Percentiles rank a stretch among this genome's conserved stretches.
phyloP scores from a whole-genome alignment of 139 green algal genomes.

The Parachlorella kessleri region DNA sequence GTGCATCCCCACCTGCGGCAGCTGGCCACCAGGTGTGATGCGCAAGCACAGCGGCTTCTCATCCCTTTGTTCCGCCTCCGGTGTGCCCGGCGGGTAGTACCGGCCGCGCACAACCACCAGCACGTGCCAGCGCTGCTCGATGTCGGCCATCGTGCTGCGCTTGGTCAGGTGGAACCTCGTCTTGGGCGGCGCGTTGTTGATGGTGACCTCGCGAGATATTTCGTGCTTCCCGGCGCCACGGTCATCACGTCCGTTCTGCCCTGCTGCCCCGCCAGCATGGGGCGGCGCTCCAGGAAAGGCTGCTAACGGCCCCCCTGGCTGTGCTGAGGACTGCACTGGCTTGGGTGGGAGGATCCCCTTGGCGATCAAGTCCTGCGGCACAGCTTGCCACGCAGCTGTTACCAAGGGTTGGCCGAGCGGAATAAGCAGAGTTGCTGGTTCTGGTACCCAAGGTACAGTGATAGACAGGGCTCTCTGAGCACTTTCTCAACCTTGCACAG shows the following conservation, averaged over 20 bases:
- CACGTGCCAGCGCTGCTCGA: conserved; percentile 26
- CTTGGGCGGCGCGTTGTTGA: conserved; percentile 15
- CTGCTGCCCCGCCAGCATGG: neutral
- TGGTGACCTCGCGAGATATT: conserved; percentile 11
- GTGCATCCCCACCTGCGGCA: conserved; percentile 12
- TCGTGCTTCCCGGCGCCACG: neutral
- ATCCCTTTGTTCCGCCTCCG: neutral
- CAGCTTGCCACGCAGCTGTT: too few species aligned
- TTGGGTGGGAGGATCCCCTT: neutral
- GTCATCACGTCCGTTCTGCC: too few species aligned
- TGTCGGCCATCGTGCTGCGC: conserved; percentile 9
- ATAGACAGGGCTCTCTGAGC: too few species aligned
- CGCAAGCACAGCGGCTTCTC: conserved; percentile 21
- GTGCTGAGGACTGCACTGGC: too few species aligned
- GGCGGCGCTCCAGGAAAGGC: neutral
- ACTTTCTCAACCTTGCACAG: too few species aligned
- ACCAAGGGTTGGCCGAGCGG: too few species aligned
- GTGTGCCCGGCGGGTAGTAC: conserved; percentile 21
- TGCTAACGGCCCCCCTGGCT: too few species aligned
- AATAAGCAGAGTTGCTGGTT: too few species aligned
- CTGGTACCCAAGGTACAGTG: too few species aligned
- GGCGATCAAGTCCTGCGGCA: neutral
- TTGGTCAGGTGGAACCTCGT: conserved; percentile 12
- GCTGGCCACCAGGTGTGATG: conserved; percentile 13
- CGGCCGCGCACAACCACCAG: conserved; percentile 5